Evolutionary conservation across 371 early-diverging fungal genomes (phyloP).

Genomic region (Circinella minor): DNA sequence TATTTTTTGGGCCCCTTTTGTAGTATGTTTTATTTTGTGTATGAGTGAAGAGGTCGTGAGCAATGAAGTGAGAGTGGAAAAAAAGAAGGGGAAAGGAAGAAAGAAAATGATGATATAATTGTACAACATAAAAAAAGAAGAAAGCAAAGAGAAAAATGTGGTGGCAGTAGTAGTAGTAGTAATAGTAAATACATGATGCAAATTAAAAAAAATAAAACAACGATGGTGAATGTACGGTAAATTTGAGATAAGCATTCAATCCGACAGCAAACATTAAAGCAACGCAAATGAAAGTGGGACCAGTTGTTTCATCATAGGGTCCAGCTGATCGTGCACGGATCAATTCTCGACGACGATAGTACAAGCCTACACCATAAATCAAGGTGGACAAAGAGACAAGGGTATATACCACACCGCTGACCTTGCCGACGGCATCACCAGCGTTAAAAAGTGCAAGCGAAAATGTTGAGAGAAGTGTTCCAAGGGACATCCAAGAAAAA

Average conservation of each 20-base stretch:
- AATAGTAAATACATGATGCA: constrained; percentile 1
- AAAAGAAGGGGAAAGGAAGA: background rate
- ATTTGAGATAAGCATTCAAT: constrained; percentile 87
- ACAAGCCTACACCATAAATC: constrained; percentile 91
- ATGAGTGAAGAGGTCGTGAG: background rate
- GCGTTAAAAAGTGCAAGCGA: constrained; percentile 86
- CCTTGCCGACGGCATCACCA: constrained; percentile 77
- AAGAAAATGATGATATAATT: constrained; percentile 10
- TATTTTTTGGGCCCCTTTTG: background rate
- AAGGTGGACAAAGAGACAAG: constrained; percentile 80
- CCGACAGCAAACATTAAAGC: constrained; percentile 88
- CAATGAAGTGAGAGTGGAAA: background rate
- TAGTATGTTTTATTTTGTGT: background rate
- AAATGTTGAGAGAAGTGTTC: constrained; percentile 76
- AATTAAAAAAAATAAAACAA: constrained; percentile 34
- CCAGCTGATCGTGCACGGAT: constrained; percentile 76
- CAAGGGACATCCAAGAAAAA: constrained; percentile 88
- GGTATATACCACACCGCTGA: constrained; percentile 83
- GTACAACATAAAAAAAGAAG: constrained; percentile 1
- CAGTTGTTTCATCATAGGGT: constrained; percentile 77
- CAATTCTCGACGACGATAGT: constrained; percentile 91
- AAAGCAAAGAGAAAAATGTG: background rate
- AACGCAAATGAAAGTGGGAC: constrained; percentile 88
- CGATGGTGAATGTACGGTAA: constrained; percentile 42
- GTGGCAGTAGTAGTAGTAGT: background rate